These are phyloP conservation scores for Nepenthes alata DNA, from an alignment of 179 eudicot genomes.

Conservation along the genomic window DNA sequence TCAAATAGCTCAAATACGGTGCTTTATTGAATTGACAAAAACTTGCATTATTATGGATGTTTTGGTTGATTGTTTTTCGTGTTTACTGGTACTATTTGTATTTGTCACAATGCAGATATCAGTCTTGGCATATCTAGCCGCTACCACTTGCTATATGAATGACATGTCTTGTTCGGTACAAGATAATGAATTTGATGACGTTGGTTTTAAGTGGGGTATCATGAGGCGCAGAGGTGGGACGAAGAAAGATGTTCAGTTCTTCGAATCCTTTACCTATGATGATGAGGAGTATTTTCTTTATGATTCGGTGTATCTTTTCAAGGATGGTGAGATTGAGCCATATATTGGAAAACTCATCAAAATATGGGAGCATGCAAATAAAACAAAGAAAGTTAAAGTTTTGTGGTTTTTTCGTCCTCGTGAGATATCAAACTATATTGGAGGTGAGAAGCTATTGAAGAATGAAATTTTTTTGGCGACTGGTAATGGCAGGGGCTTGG, in stretches of 20 bases:
- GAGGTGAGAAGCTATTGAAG: conserved; percentile 16
- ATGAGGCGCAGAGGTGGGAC: conserved; percentile 37
- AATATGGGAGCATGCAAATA: conserved; percentile 39
- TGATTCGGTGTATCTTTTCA: conserved; percentile 56
- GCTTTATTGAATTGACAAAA: too few species aligned
- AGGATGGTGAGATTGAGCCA: conserved; percentile 46
- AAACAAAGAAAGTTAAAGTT: conserved; percentile 39
- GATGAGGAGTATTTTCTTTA: conserved; percentile 46
- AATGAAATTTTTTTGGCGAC: conserved; percentile 63
- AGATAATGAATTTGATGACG: conserved; percentile 12
- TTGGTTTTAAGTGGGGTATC: conserved; percentile 57
- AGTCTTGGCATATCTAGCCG: not conserved
- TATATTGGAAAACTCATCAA: conserved; percentile 55
- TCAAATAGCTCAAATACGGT: too few species aligned
- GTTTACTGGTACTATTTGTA: not conserved
- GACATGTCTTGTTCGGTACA: conserved; percentile 9
- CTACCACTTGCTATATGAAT: conserved; percentile 1
- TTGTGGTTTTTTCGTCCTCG: conserved; percentile 68
- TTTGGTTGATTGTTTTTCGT: too few species aligned
- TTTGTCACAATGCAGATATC: not conserved
- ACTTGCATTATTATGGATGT: too few species aligned
- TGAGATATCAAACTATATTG: conserved; percentile 41
- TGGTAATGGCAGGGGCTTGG: conserved; percentile 48
- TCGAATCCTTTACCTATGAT: conserved; percentile 56
- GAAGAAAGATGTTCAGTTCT: conserved; percentile 39